Percentiles rank a stretch among this genome's conserved stretches.
Evolutionary conservation across 148 eudicot species (phyloP).

Genomic region (Hydrangea macrophylla): DNA sequence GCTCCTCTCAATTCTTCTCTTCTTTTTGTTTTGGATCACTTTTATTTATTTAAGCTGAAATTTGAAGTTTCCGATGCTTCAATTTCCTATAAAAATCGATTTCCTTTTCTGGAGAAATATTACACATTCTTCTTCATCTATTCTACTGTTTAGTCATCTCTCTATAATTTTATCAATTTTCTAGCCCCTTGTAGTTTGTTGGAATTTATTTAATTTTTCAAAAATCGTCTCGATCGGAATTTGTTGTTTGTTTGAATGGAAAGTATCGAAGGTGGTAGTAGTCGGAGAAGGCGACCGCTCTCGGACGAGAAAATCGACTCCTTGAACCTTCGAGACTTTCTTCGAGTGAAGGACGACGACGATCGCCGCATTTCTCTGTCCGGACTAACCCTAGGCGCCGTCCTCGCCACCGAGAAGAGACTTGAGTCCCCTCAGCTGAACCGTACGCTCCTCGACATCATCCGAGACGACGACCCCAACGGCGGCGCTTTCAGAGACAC

Average conservation of each 20-base stretch:
- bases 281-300: slow-evolving; percentile 24
- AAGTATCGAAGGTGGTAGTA: slow-evolving; percentile 29
- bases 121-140: slow-evolving; percentile 19
- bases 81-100: no score
- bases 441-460: slow-evolving; percentile 46
- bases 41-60: background rate
- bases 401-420: slow-evolving; percentile 31
- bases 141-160: background rate
- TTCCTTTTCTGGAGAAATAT: background rate
- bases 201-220: background rate
- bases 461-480: slow-evolving; percentile 39
- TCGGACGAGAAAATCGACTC: background rate
- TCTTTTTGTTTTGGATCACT: slow-evolving; percentile 13
- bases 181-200: background rate
- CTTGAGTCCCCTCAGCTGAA: slow-evolving; percentile 20
- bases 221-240: no score
- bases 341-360: slow-evolving; percentile 15
- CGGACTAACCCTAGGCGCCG: slow-evolving; percentile 34
- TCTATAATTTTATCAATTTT: background rate
- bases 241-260: slow-evolving; percentile 32
- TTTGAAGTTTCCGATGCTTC: background rate
- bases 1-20: slow-evolving; percentile 7
- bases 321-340: slow-evolving; percentile 12
- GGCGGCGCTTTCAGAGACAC: slow-evolving; percentile 2
- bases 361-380: slow-evolving; percentile 11